Evolutionary conservation across 2,329 filamentous ascomycete genomes (phyloP).

Genomic region (Zymoseptoria brevis): DNA sequence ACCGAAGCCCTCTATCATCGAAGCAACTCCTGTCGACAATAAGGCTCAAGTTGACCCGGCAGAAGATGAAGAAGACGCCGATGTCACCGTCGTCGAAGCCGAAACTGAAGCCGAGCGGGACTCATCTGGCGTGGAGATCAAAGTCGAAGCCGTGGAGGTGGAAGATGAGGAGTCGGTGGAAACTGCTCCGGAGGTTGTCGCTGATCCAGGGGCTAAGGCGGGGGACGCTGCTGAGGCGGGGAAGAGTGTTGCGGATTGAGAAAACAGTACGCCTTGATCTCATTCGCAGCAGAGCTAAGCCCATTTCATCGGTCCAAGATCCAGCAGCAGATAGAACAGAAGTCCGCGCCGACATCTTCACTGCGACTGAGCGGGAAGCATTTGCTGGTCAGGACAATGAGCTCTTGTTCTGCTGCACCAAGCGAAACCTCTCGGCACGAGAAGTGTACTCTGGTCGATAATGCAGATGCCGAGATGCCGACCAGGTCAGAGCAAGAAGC

Average conservation of each 20-base stretch:
- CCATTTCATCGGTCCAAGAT: too few relatives aligned
- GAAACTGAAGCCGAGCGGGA: conserved; percentile 4
- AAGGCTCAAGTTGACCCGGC: conserved; percentile 44
- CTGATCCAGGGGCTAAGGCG: conserved; percentile 6
- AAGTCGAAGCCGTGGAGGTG: conserved; percentile 15
- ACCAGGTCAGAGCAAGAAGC: too few relatives aligned
- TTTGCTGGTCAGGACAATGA: too few relatives aligned
- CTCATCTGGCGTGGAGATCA: conserved; percentile 9
- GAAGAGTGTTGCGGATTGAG: conserved; percentile 17
- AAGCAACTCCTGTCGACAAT: background rate
- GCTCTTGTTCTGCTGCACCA: too few relatives aligned
- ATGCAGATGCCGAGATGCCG: too few relatives aligned
- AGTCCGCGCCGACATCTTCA: too few relatives aligned
- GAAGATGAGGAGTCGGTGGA: conserved; percentile 1
- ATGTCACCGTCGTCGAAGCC: conserved; percentile 5
- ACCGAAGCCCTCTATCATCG: background rate
- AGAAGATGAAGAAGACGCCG: conserved; percentile 12
- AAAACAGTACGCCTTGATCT: too few relatives aligned
- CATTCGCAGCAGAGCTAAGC: too few relatives aligned
- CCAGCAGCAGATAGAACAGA: too few relatives aligned
- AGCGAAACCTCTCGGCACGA: too few relatives aligned
- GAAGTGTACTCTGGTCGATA: too few relatives aligned
- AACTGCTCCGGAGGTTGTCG: background rate
- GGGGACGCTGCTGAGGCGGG: conserved; percentile 34
- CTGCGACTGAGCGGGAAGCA: too few relatives aligned